phyloP scores from a whole-genome alignment of 768 basidiomycete genomes.

The Phlebiopsis gigantea region DNA sequence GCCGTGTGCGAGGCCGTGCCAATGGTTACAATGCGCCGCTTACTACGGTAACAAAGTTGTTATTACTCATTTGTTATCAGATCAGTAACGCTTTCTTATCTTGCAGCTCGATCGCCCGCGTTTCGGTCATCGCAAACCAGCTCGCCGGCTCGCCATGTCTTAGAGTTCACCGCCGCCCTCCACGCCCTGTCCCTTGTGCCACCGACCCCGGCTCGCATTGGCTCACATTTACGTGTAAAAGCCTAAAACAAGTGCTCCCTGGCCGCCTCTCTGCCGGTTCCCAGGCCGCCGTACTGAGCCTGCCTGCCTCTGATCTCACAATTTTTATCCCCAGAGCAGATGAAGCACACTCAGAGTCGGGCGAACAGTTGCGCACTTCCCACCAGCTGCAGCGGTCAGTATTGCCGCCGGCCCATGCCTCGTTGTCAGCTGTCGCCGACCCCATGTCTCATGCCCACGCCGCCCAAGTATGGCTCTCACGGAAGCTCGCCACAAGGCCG shows the following conservation, averaged over 20 bases:
- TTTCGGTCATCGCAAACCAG: not conserved
- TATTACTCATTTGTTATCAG: not conserved
- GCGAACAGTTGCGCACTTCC: too few relatives aligned
- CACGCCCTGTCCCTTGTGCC: not conserved
- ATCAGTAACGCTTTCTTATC: not conserved
- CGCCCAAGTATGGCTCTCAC: not conserved
- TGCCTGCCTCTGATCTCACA: not conserved
- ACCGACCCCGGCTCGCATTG: not conserved
- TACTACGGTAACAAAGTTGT: not conserved
- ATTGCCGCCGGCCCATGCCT: not conserved
- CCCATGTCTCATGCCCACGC: not conserved
- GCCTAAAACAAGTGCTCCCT: not conserved
- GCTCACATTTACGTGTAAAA: not conserved
- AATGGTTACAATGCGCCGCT: not conserved
- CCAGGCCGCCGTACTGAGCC: not conserved
- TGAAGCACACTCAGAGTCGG: too few relatives aligned
- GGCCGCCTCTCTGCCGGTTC: not conserved
- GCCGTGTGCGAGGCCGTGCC: not conserved
- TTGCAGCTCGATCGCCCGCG: not conserved
- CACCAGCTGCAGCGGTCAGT: not conserved
- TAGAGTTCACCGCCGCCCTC: not conserved
- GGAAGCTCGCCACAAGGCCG: not conserved
- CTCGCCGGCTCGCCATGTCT: not conserved
- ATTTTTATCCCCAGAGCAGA: not conserved
- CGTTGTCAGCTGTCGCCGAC: not conserved